Evolutionary conservation across 1,284 basidiomycete genomes (phyloP).

Genomic region (Marasmius sp.): DNA sequence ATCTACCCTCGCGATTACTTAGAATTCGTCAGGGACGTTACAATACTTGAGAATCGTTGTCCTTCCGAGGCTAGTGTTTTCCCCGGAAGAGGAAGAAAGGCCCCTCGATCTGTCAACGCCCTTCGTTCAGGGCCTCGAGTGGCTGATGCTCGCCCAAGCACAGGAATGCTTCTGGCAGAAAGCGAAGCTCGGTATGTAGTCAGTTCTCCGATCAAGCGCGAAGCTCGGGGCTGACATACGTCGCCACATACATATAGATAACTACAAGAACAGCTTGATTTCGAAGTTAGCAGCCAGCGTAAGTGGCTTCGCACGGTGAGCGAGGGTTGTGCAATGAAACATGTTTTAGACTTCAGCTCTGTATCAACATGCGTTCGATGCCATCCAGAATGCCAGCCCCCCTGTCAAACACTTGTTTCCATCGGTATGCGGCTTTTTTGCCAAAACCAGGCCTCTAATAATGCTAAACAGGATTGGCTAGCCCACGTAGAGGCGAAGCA

Average conservation of each 20-base stretch:
- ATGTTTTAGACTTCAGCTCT: conserved; percentile 58
- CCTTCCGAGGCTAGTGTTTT: conserved; percentile 54
- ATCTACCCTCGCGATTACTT: conserved; percentile 13
- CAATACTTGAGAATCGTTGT: conserved; percentile 61
- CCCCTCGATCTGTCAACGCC: conserved; percentile 66
- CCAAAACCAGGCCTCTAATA: conserved; percentile 4
- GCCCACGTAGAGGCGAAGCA: conserved; percentile 83
- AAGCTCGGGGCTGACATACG: conserved; percentile 8
- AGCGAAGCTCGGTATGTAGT: conserved; percentile 72
- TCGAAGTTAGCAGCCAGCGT: conserved; percentile 84
- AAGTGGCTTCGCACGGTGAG: neutral
- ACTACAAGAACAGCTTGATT: conserved; percentile 83
- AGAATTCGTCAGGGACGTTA: conserved; percentile 81
- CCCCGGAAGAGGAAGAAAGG: conserved; percentile 51
- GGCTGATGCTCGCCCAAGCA: conserved; percentile 89
- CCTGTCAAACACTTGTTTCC: conserved; percentile 52
- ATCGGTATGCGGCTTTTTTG: conserved; percentile 38
- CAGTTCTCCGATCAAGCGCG: neutral
- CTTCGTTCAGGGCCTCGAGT: conserved; percentile 67
- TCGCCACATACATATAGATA: conserved; percentile 42
- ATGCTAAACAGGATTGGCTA: conserved; percentile 66
- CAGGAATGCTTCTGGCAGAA: conserved; percentile 98
- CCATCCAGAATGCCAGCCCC: conserved; percentile 50
- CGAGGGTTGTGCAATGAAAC: neutral
- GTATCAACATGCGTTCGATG: conserved; percentile 58